Percentiles rank a stretch among this genome's conserved stretches.
These are phyloP conservation scores for Bauhinia variegata DNA, from an alignment of 306 rosid genomes.

Conservation along the genomic window DNA sequence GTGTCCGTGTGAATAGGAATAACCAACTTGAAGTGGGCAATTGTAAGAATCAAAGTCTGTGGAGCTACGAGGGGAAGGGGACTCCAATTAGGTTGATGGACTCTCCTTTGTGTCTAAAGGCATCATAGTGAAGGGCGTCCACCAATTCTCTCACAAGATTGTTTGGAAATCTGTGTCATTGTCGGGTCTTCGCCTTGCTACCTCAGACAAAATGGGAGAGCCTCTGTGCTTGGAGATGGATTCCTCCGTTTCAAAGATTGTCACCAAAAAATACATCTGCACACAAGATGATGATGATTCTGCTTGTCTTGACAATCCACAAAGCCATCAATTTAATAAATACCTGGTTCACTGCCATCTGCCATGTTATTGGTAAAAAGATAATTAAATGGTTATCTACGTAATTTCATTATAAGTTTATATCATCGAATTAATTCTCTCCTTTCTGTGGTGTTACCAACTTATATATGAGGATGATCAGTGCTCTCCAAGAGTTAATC, in stretches of 20 bases:
- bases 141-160: conserved; percentile 33
- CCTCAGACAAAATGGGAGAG: conserved; percentile 20
- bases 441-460: no score
- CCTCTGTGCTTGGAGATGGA: conserved; percentile 40
- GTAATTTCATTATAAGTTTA: no score
- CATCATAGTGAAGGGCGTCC: conserved; percentile 42
- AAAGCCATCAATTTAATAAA: no score
- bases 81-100: conserved; percentile 35
- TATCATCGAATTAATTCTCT: no score
- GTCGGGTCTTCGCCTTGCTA: conserved; percentile 52
- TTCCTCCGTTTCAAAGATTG: conserved; percentile 26
- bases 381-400: no score
- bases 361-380: no score
- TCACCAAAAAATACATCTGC: conserved; percentile 50
- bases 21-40: conserved; percentile 39
- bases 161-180: conserved; percentile 43
- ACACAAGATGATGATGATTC: conserved; percentile 40
- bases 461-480: no score
- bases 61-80: conserved; percentile 45
- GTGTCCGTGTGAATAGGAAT: conserved; percentile 30
- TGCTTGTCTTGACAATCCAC: conserved; percentile 46
- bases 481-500: no score
- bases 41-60: conserved; percentile 32
- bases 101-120: conserved; percentile 38
- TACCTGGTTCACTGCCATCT: no score